A percentile compares a stretch with the other conserved stretches of the same genome.
Conservation (phyloP, 768 basidiomycete species). For the Termitomyces sp. region DNA sequence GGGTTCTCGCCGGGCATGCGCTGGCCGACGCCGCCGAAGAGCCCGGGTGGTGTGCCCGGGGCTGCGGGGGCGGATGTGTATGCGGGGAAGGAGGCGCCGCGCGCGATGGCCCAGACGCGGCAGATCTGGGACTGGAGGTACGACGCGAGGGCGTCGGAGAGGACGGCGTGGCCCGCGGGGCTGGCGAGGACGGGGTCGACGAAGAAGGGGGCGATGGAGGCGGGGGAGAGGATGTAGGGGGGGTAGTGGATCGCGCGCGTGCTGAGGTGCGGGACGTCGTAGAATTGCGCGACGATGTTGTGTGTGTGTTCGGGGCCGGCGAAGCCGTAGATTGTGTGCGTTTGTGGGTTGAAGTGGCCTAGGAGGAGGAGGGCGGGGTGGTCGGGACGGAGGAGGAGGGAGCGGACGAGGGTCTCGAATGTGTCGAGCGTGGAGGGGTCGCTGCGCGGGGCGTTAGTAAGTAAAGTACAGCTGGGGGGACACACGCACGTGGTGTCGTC, state of each 20-base stretch:
- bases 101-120: constrained; percentile 73
- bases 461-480: not conserved
- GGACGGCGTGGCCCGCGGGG: constrained; percentile 73
- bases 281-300: constrained; percentile 89
- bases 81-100: constrained; percentile 64
- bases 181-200: constrained; percentile 83
- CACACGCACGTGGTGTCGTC: constrained; percentile 78
- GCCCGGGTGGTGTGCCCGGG: no score
- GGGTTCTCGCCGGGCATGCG: no score
- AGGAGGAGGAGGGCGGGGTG: constrained; percentile 90
- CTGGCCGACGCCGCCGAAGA: no score
- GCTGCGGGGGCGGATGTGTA: no score
- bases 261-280: constrained; percentile 93
- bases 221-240: constrained; percentile 73
- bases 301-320: constrained; percentile 91
- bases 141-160: constrained; percentile 87
- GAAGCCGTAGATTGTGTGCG: constrained; percentile 76
- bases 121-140: constrained; percentile 93
- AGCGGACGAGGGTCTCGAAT: constrained; percentile 91
- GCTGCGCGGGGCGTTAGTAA: constrained; percentile 32
- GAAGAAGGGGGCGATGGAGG: constrained; percentile 66
- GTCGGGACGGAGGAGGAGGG: constrained; percentile 85
- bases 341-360: constrained; percentile 92
- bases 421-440: constrained; percentile 71
- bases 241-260: constrained; percentile 81